Evolutionary conservation across 441 rosid species (phyloP), one percentile per base, ranked within the genome.

Genomic region (Bocquillonia castaneifolia): DNA sequence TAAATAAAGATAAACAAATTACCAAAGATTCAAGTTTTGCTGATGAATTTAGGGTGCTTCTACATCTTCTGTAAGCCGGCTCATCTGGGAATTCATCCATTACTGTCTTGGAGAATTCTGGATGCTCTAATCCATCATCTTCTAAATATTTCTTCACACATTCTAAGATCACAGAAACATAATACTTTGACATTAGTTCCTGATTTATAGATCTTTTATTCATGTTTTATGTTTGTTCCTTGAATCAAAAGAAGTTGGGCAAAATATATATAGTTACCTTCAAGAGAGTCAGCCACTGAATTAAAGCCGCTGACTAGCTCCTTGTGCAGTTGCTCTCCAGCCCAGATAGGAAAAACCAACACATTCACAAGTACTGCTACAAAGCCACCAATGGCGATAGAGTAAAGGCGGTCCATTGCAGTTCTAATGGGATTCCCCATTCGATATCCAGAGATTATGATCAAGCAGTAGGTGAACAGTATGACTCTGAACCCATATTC

Each of bases 51-150:
- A 88, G 61, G 1, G 82, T 78, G 32, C 52, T 55, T 76, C 67
- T 81, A 45, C 90, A 84, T 72, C 70, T 84, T 54, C 55, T 78
- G 45, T 84, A 85, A 44, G 87, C 87, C 28, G 90, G 90, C 68
- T 88, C 88, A 34, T 88, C 86, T 34, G 81, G 85, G 55, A 88
- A 85, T 66, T 84, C 89, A 78, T 85, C 87, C 84, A 80, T 80
- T 34, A 85, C 79, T 1, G 80, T 76, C 75, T 64, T 85, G 63
- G 84, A 71, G 76, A 85, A 83, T 67, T 88, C 89, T 29, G 81
- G 87, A 73, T 81, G 75, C 29, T 77, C 76, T 32, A 74, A 59
- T 17, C 82, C 83, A 0, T 85, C 83, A 39, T 85, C 90, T 64
- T 80, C 84, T 25, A 88, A 66, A 63, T 88, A 88, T 58, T 84